Evolutionary conservation across 768 basidiomycete genomes (phyloP), one percentile per base, ranked within the genome.

Genomic region (Panaeolus papilionaceus): DNA sequence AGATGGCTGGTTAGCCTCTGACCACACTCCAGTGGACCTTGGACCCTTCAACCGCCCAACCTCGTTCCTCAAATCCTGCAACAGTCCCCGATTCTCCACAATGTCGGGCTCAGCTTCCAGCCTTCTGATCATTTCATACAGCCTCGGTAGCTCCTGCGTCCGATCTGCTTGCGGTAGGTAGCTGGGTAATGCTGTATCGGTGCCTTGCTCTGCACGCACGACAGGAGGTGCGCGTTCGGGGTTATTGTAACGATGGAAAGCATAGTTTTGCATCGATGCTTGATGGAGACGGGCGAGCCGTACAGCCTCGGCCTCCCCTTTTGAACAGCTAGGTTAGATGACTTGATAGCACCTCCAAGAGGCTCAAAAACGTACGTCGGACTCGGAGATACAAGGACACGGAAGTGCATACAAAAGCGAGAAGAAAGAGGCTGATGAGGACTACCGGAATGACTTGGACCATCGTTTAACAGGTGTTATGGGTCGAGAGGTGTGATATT

Each of bases 21-120:
- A 9, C 54, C 28, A 33, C 33, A 6, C 2, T 7, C 3, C 14
- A 28, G 54, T 2, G 4, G 54, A 58, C 14, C 14, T 33, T 33
- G 26, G 28, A 12, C 54, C 54, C 28, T 58, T 58, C 54, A 33
- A 7, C 54, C 54, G 54, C 54, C n/a, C 54, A 58, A 58, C 28
- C 11, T 58, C 54, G 16, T 58, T 58, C 28, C 54, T 58, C 54
- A 58, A 14, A n/a, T 58, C 54, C 33, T 37, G 54, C 7, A 58
- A 14, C 54, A 58, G 12, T 2, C 28, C 14, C 54, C 28, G 37
- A 16, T 58, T 58, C 9, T 58, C 54, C 54, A 18, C 28, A 12
- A 33, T 58, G 28, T 58, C 54, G 14, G 54, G 54, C 14, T 58
- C 26, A 14, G 54, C 26, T 58, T 58, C 28, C 3, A 58, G 28